A percentile compares a stretch with the other conserved stretches of the same genome.
These are phyloP conservation scores for Coemansia sp. DNA, from an alignment of 192 early-diverging fungal genomes.

Conservation along the genomic window DNA sequence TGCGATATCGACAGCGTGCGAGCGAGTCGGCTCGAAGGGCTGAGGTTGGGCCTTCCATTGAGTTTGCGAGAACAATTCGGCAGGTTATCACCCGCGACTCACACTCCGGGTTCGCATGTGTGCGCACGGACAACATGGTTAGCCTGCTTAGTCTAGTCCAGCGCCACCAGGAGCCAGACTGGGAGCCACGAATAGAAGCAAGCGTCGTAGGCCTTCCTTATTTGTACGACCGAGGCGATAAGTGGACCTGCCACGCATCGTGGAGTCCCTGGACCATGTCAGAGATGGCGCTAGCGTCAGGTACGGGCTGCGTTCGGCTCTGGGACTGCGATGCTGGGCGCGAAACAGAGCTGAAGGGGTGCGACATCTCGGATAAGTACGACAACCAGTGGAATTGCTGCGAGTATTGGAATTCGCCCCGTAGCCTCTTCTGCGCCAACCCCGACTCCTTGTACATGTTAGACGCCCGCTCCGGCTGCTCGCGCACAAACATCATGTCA, in stretches of 20 bases:
- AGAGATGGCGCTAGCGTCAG: constrained; percentile 42
- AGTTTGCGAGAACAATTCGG: constrained; percentile 45
- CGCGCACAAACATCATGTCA: constrained; percentile 12
- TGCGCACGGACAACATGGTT: constrained; percentile 52
- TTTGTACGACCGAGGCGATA: constrained; percentile 38
- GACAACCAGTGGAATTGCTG: constrained; percentile 42
- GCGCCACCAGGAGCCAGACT: not conserved
- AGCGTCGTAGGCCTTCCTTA: constrained; percentile 22
- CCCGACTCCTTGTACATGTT: constrained; percentile 24
- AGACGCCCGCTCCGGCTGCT: constrained; percentile 21
- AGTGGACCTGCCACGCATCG: constrained; percentile 35
- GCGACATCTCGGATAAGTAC: constrained; percentile 2
- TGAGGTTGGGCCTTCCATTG: constrained; percentile 16
- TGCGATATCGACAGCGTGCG: constrained; percentile 5
- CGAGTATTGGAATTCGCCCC: constrained; percentile 50
- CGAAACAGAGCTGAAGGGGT: constrained; percentile 15
- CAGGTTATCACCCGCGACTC: constrained; percentile 20
- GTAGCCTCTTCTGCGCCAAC: constrained; percentile 36
- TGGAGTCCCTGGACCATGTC: constrained; percentile 42
- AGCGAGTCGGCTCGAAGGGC: not conserved
- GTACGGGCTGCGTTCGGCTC: constrained; percentile 30
- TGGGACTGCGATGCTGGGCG: constrained; percentile 34
- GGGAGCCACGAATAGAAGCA: constrained; percentile 11
- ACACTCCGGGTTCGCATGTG: constrained; percentile 34
- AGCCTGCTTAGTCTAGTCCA: constrained; percentile 16